These are phyloP conservation scores for Bretschneidera sinensis DNA, from an alignment of 345 rosid genomes.

Conservation along the genomic window DNA sequence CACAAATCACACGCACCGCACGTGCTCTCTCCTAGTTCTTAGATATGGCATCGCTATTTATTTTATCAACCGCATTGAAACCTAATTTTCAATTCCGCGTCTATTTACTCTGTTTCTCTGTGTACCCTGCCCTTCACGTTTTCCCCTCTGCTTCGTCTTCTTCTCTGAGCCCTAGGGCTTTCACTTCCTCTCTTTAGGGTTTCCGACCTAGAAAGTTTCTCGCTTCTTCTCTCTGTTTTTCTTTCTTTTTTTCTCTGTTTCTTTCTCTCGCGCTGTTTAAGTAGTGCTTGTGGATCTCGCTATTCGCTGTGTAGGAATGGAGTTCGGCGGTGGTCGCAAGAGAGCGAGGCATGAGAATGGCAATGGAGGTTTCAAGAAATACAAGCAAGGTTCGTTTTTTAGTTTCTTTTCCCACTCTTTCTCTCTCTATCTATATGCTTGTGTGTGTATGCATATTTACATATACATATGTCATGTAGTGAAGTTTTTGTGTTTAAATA, in stretches of 20 bases:
- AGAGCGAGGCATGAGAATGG: conserved; percentile 58
- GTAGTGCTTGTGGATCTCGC: conserved; percentile 21
- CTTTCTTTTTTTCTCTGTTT: neutral
- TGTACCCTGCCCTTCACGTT: neutral
- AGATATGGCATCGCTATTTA: neutral
- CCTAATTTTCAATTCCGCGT: conserved; percentile 10
- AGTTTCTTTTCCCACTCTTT: neutral
- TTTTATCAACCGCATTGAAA: conserved; percentile 13
- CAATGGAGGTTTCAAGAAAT: conserved; percentile 73
- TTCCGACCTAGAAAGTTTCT: neutral
- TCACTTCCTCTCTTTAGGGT: too few species aligned
- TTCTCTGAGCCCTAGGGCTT: too few species aligned
- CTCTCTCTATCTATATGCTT: neutral
- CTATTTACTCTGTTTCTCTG: neutral
- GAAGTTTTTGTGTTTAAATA: neutral
- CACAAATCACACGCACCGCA: neutral
- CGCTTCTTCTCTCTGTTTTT: neutral
- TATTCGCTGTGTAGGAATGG: conserved; percentile 23
- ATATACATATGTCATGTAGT: neutral
- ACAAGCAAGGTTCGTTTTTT: conserved; percentile 40
- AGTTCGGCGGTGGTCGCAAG: conserved; percentile 53
- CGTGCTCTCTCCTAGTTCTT: neutral
- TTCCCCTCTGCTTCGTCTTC: neutral
- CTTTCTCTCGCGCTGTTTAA: neutral
- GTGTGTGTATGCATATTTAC: neutral